These are phyloP conservation scores for Pseudogymnoascus sp. DNA, from an alignment of 2,329 filamentous ascomycete species.

Conservation along the genomic window DNA sequence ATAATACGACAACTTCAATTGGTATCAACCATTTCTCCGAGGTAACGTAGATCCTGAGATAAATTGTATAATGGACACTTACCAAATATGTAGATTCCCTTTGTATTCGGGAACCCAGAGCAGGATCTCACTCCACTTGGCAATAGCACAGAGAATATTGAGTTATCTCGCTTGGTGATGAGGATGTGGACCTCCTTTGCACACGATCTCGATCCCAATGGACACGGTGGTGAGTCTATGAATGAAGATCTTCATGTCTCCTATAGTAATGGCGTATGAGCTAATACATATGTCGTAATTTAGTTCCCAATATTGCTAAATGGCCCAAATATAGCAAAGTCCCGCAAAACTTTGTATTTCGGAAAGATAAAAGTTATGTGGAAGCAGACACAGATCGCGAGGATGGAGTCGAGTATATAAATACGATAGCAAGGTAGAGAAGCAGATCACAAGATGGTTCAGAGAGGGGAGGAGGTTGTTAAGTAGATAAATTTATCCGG, in stretches of 20 bases:
- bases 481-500: too few species aligned
- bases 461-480: too few species aligned
- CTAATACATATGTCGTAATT: neutral
- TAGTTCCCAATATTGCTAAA: conserved; percentile 24
- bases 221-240: conserved; percentile 12
- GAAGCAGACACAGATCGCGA: conserved; percentile 41
- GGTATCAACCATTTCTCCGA: conserved; percentile 21
- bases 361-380: conserved; percentile 33
- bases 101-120: neutral
- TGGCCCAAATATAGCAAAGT: conserved; percentile 36
- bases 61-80: neutral
- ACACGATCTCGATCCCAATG: conserved; percentile 16
- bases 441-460: neutral
- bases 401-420: conserved; percentile 38
- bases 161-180: conserved; percentile 13
- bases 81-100: neutral
- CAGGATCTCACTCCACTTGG: neutral
- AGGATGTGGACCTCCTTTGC: conserved; percentile 16
- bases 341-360: conserved; percentile 23
- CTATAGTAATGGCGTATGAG: neutral
- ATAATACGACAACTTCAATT: neutral
- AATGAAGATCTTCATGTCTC: neutral
- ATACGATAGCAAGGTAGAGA: conserved; percentile 19
- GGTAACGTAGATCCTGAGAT: neutral
- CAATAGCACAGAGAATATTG: neutral